Conservation (phyloP, 148 eudicot species). For the Arctostaphylos glauca region DNA sequence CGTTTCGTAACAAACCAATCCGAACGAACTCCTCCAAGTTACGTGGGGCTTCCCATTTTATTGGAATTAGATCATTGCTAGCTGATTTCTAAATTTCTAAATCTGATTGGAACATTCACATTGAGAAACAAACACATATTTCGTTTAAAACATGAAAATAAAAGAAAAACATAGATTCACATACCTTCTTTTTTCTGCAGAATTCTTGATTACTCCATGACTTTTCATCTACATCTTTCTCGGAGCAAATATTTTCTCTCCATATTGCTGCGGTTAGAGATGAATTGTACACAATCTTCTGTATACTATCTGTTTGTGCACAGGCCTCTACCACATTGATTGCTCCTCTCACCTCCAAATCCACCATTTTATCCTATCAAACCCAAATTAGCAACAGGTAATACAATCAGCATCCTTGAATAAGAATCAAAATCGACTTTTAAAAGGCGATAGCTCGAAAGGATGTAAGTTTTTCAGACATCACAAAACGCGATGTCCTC, state of each 20-base stretch:
- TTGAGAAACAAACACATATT: background rate
- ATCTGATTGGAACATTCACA: background rate
- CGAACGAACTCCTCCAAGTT: too few species aligned
- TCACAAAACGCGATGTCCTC: too few species aligned
- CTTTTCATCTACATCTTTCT: constrained; percentile 34
- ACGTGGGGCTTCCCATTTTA: too few species aligned
- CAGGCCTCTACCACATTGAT: constrained; percentile 40
- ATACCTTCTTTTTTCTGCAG: constrained; percentile 33
- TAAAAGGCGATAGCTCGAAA: too few species aligned
- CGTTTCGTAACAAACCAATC: too few species aligned
- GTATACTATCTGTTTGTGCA: constrained; percentile 32
- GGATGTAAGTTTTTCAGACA: too few species aligned
- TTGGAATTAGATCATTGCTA: background rate
- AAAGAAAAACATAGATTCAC: background rate
- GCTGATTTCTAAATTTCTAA: background rate
- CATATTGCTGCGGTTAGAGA: constrained; percentile 36
- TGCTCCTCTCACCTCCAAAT: constrained; percentile 37
- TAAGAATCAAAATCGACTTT: background rate
- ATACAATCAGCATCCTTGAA: too few species aligned
- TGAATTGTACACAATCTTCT: constrained; percentile 33
- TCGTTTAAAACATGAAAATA: background rate
- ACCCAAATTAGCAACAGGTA: background rate
- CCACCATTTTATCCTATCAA: constrained; percentile 31
- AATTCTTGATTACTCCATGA: constrained; percentile 34
- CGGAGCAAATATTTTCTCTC: constrained; percentile 32